These are phyloP conservation scores for Chrysoporthe deuterocubensis DNA, from an alignment of 2,329 filamentous ascomycete species.

Conservation along the genomic window DNA sequence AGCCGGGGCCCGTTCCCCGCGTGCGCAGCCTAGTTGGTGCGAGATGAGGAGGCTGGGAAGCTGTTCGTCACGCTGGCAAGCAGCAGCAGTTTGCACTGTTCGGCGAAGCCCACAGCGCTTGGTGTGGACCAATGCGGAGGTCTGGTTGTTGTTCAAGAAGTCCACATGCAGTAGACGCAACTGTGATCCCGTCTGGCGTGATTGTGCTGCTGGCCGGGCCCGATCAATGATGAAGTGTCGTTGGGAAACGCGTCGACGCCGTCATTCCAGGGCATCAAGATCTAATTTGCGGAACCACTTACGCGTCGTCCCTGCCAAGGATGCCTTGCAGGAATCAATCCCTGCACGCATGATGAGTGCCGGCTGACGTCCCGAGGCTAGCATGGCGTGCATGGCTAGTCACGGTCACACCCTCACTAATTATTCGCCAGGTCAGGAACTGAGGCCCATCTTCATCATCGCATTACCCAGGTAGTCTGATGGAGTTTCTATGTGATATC, in stretches of 20 bases:
- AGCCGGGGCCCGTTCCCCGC: too few relatives aligned
- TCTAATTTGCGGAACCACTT: slow-evolving; percentile 2
- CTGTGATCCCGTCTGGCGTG: background rate
- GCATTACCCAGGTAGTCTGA: background rate
- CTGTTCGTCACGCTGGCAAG: too few relatives aligned
- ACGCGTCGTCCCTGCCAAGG: slow-evolving; percentile 1
- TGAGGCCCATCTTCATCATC: too few relatives aligned
- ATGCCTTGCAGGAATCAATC: background rate
- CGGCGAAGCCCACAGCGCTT: too few relatives aligned
- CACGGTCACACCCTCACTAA: too few relatives aligned
- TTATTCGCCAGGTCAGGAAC: too few relatives aligned
- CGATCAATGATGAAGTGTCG: background rate
- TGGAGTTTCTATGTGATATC: background rate
- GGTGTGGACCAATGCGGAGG: background rate
- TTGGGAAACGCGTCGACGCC: background rate
- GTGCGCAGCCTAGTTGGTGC: too few relatives aligned
- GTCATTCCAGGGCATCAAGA: background rate
- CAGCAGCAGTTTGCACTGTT: too few relatives aligned
- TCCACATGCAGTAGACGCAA: background rate
- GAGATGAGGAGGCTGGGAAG: too few relatives aligned
- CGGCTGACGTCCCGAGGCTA: background rate
- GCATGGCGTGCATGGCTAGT: too few relatives aligned
- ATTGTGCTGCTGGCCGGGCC: background rate
- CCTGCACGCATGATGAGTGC: background rate
- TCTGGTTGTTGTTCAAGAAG: background rate